These are phyloP conservation scores for Arthrobotrys entomopaga DNA, from an alignment of 2,329 filamentous ascomycete genomes.

Conservation along the genomic window DNA sequence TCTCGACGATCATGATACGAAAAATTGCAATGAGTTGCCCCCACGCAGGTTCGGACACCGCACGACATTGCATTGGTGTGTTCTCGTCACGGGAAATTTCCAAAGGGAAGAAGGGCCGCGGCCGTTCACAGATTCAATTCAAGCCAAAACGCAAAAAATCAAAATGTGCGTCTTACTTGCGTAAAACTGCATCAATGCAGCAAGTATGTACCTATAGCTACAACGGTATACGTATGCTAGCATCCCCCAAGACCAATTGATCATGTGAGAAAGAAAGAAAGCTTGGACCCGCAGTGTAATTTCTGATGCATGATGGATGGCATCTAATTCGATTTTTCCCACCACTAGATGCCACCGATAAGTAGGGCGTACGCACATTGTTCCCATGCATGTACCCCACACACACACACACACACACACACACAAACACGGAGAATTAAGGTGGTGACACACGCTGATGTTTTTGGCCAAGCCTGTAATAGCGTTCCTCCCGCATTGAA, in stretches of 20 bases:
- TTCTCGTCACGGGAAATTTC: too few relatives aligned
- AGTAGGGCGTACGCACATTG: neutral
- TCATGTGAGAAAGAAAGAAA: constrained; percentile 12
- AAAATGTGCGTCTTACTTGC: neutral
- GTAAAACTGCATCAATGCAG: neutral
- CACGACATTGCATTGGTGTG: too few relatives aligned
- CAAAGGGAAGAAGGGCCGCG: too few relatives aligned
- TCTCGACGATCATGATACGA: too few relatives aligned
- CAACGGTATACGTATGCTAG: neutral
- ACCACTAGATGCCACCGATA: constrained; percentile 20
- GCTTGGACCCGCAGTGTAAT: constrained; percentile 26
- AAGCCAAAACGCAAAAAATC: neutral
- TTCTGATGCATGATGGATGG: neutral
- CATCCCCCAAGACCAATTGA: neutral
- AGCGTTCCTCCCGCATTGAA: constrained; percentile 26
- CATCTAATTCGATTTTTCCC: constrained; percentile 29
- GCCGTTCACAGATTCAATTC: too few relatives aligned
- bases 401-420: neutral
- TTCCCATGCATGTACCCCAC: neutral
- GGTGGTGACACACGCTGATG: constrained; percentile 35
- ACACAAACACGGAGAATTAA: constrained; percentile 43
- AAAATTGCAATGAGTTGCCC: too few relatives aligned
- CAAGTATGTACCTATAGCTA: too few relatives aligned
- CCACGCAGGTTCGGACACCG: too few relatives aligned
- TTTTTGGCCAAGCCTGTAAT: constrained; percentile 11